These are phyloP conservation scores for Paraconiothyrium brasiliense DNA, from an alignment of 2,329 filamentous ascomycete species.

Conservation along the genomic window DNA sequence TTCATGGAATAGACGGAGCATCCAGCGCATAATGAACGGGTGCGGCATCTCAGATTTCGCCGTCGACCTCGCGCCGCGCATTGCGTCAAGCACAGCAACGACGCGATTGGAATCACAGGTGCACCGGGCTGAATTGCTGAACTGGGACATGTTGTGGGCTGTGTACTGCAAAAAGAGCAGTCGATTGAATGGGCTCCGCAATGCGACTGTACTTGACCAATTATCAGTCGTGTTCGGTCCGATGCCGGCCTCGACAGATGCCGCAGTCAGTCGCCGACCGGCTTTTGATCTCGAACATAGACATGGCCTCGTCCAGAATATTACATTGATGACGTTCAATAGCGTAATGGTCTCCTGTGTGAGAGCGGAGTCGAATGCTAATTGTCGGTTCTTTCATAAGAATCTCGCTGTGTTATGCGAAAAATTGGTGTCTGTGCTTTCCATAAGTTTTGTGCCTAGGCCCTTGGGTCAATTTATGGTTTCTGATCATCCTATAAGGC, in stretches of 20 bases:
- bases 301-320: too few species aligned
- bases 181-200: background rate
- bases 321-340: too few species aligned
- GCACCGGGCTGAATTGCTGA: background rate
- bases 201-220: background rate
- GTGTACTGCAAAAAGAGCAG: background rate
- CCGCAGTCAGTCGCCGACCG: background rate
- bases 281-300: background rate
- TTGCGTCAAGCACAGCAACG: background rate
- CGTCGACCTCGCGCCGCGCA: conserved; percentile 1
- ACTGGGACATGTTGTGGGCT: background rate
- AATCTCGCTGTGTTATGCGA: too few species aligned
- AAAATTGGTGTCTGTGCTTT: too few species aligned
- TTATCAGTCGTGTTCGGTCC: background rate
- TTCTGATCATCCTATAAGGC: too few species aligned
- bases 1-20: background rate
- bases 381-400: too few species aligned
- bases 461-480: too few species aligned
- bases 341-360: too few species aligned
- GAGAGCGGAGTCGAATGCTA: too few species aligned
- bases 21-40: background rate
- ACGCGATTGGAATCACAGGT: background rate
- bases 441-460: too few species aligned
- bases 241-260: background rate
- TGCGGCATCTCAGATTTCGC: background rate